phyloP scores from a whole-genome alignment of 345 rosid genomes.

The Salix suchowensis region DNA sequence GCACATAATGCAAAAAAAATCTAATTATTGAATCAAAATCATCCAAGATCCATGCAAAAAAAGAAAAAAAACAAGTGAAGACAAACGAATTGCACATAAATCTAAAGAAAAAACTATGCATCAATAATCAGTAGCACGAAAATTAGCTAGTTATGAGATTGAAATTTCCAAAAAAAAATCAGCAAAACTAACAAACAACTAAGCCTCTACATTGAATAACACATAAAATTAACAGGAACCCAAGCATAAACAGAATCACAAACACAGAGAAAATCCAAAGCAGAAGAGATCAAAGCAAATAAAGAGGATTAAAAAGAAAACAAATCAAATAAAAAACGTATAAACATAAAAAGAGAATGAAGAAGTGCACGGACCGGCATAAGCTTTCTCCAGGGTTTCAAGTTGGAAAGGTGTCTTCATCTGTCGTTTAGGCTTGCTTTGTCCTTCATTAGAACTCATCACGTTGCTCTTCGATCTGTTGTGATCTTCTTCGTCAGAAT shows the following conservation, averaged over 20 bases:
- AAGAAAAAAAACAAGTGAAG: not conserved
- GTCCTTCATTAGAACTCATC: conserved; percentile 41
- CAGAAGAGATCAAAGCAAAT: not conserved
- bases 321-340: conserved; percentile 5
- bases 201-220: not conserved
- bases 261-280: not conserved
- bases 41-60: not conserved
- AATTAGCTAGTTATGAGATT: not conserved
- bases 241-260: not conserved
- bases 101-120: not conserved
- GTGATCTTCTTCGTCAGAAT: conserved; percentile 54
- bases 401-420: conserved; percentile 99
- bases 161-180: not conserved
- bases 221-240: not conserved
- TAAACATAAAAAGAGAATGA: not conserved
- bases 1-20: not conserved
- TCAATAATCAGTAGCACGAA: not conserved
- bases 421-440: conserved; percentile 83
- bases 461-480: conserved; percentile 12
- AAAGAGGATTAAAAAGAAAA: not conserved
- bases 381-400: conserved; percentile 78
- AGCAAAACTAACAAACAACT: not conserved
- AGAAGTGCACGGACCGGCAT: conserved; percentile 40
- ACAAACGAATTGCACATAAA: not conserved
- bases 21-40: not conserved